Conservation (phyloP, 768 basidiomycete genomes). For the Leccinum longicurvipes region DNA sequence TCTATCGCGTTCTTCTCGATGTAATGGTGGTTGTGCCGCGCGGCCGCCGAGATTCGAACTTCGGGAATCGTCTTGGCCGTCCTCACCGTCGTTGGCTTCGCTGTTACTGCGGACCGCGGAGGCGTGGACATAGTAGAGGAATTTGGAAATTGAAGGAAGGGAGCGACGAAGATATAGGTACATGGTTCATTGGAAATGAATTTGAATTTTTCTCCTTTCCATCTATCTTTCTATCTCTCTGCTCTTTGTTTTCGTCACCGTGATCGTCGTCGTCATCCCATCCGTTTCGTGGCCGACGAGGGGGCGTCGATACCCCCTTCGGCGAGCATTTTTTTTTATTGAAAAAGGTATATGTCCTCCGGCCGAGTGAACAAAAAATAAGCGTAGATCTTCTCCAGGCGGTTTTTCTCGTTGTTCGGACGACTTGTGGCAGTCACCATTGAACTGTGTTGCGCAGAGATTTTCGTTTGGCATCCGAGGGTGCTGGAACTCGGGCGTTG, state of each 20-base stretch:
- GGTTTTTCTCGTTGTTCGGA: background rate
- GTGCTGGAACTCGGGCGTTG: background rate
- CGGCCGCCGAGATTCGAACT: constrained; percentile 5
- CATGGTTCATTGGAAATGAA: background rate
- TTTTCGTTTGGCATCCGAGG: background rate
- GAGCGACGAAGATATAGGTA: background rate
- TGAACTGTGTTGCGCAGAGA: too few species aligned
- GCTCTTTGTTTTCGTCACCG: background rate
- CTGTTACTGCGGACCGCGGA: background rate
- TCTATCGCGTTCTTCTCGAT: constrained; percentile 12
- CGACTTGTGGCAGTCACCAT: background rate
- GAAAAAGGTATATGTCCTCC: too few species aligned
- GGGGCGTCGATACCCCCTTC: too few species aligned
- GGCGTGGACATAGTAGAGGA: background rate
- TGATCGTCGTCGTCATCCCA: background rate
- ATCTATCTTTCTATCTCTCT: background rate
- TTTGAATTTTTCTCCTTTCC: background rate
- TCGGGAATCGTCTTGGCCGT: background rate
- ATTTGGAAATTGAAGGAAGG: background rate
- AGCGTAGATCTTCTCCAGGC: too few species aligned
- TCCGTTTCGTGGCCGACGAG: background rate
- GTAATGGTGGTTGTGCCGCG: background rate
- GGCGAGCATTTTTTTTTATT: too few species aligned
- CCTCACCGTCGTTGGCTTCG: background rate
- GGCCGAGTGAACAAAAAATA: too few species aligned